Evolutionary conservation across 163 green algal species (phyloP), one percentile per base, ranked within the genome.

Genomic region (Volvox carteri): DNA sequence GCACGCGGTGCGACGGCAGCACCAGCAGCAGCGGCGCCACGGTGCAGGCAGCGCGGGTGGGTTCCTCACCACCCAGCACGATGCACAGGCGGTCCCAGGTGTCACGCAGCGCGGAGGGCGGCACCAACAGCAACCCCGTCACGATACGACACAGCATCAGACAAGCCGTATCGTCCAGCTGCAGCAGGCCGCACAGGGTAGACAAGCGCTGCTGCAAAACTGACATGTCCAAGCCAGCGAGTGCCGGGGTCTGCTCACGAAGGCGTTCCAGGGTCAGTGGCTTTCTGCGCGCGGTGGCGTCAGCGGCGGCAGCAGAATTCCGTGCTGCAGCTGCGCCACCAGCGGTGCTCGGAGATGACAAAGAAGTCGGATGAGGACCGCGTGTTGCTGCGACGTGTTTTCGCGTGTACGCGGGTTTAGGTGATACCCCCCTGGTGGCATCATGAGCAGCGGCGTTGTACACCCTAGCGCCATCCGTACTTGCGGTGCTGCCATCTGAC

Each of bases 11-110:
- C 19, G 30, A 19, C 6, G 84, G 84, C n/a, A 89, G 72, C n/a
- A 89, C 21, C 84, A 89, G 84, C 70, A 89, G 70, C 84, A 89
- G 41, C 30, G 72, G 72, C 18, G 52, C 72, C 0, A 25, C 44
- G 2, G 6, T 16, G 25, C n/a, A 48, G 37, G 37, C 54, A 39
- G 7, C 44, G 42, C 73, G 73, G 7, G 73, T 46, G 14, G 73
- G 30, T 18, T 65, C 73, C 44, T 81, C 73, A n/a, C 46, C 73
- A 28, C 50, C 75, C 1, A 84, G 46, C 4, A 48, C 19, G 4
- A 44, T 30, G 33, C n/a, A 33, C n/a, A 84, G 25, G 75, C 48
- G 48, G 48, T 48, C 42, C 75, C 46, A 68, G 14, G 75, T 16
- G 46, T 25, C 6, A 33, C 25, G 56, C 30, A 87, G 65, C 46